Evolutionary conservation across 2,329 filamentous ascomycete genomes (phyloP), one percentile per base, ranked within the genome.

Genomic region (Ceratocystis eucalypticola): DNA sequence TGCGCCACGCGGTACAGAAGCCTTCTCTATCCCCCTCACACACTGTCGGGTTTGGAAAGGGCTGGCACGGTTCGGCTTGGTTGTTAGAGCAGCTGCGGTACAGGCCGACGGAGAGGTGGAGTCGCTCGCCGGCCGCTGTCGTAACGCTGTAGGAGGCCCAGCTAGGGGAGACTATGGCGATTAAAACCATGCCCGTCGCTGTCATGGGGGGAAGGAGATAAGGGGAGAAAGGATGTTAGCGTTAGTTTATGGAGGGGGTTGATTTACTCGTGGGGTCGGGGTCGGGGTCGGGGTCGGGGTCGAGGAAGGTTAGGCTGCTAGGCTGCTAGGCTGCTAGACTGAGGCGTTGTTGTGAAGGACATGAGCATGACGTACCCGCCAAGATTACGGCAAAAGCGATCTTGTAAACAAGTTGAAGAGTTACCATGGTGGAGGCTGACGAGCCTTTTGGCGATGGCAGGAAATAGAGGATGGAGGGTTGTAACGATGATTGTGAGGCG

Each of bases 1-100:
- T 90, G 68, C 89, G 84, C 93, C 93, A 99, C 82, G 95, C 88
- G 71, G 86, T 88, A 79, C 94, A 97, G 77, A 97, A 96, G 25
- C 63, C 65, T 22, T 64, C 63, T 20, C 28, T 55, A 64, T 84
- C 82, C 71, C 80, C 82, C 66, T 79, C 77, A 75, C 89, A 93
- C 73, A 90, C 86, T 66, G 83, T 79, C 65, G 82, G 77, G 69
- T 81, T 79, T 2, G 90, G 90, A 74, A 91, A 94, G 41, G 79
- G 76, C 28, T 73, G 71, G 67, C 76, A 78, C 28, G 76, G 67
- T 41, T 74, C 71, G 61, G 77, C 75, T n/a, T 78, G 76, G 62
- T 84, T 80, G 67, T 84, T 88, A 65, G 87, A 88, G 77, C 93
- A 99, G 74, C 85, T 86, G 71, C 82, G 83, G 76, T 96, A 89